Base-by-base conservation (phyloP, 2,329 filamentous ascomycete genomes). In the Lachnellula occidentalis region DNA sequence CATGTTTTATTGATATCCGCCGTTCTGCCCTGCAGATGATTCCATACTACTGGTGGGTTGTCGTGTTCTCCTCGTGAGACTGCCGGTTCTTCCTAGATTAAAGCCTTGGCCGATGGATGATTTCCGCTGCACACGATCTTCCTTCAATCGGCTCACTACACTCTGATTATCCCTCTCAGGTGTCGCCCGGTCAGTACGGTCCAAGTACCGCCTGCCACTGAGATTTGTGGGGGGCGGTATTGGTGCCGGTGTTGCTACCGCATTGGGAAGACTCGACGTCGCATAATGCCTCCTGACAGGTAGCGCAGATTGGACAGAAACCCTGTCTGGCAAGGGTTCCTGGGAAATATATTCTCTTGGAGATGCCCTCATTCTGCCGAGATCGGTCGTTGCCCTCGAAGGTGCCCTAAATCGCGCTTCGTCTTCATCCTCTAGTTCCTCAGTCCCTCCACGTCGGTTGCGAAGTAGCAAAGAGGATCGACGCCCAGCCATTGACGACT, bases 381-480 rank as follows among this genome's bases (percentile, higher is more conserved):
- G 56, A n/a, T 86, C 83, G 0, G 81, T 85, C 36, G 73, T 70
- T 4, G 81, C 81, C 22, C 83, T 74, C 4, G 82, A 84, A 1
- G 81, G 80, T 2, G 78, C 74, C n/a, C 79, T 76, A 58, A 79
- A 76, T 34, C 74, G 72, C n/a, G 66, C 57, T 19, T 78, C 76
- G 1, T 80, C 77, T 2, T 80, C 74, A 45, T 67, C 67, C 39
- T 67, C 65, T 17, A 56, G 63, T 48, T 69, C 68, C 55, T 68
- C 68, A 12, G 68, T 66, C 5, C 51, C 60, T 31, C 54, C 65
- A 48, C 66, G 67, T 48, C 64, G 61, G 49, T 50, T 60, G 45
- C 67, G 59, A 34, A 80, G 65, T 2, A 84, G 69, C 4, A 82
- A 79, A 2, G 81, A 84, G 53, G 81, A 78, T 21, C 82, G 75